Evolutionary conservation across 805 yeast genomes (phyloP).

Genomic region (Sporopachydermia quercuum): DNA sequence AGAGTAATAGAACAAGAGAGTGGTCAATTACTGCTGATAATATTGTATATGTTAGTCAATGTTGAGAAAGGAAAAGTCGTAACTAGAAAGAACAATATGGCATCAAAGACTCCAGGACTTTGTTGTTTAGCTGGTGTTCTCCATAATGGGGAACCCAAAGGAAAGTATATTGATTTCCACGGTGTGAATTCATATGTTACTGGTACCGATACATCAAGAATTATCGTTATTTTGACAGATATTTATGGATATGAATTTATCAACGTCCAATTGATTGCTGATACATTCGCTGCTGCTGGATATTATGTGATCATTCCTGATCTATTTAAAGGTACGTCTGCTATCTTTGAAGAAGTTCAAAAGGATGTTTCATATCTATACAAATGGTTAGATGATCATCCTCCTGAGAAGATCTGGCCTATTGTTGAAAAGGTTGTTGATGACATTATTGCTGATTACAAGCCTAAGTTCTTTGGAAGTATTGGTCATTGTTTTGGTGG

Average conservation of each 20-base stretch:
- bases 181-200: constrained; percentile 26
- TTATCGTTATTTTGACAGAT: constrained; percentile 56
- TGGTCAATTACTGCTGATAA: too few species aligned
- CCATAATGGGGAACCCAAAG: constrained; percentile 16
- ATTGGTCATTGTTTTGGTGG: constrained; percentile 85
- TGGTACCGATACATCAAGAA: constrained; percentile 31
- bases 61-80: too few species aligned
- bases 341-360: constrained; percentile 17
- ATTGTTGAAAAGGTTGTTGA: constrained; percentile 34
- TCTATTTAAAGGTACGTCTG: constrained; percentile 41
- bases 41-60: too few species aligned
- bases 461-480: constrained; percentile 36
- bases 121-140: constrained; percentile 22
- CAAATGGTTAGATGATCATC: constrained; percentile 42
- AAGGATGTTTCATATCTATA: constrained; percentile 15
- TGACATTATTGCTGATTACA: constrained; percentile 26
- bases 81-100: too few species aligned
- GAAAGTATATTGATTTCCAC: constrained; percentile 12
- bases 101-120: too few species aligned
- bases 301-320: constrained; percentile 69
- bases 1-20: too few species aligned
- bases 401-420: constrained; percentile 30
- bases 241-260: constrained; percentile 44
- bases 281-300: constrained; percentile 44
- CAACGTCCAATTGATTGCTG: constrained; percentile 52